Evolutionary conservation across 306 rosid genomes (phyloP).

Genomic region (Rosa chinensis): DNA sequence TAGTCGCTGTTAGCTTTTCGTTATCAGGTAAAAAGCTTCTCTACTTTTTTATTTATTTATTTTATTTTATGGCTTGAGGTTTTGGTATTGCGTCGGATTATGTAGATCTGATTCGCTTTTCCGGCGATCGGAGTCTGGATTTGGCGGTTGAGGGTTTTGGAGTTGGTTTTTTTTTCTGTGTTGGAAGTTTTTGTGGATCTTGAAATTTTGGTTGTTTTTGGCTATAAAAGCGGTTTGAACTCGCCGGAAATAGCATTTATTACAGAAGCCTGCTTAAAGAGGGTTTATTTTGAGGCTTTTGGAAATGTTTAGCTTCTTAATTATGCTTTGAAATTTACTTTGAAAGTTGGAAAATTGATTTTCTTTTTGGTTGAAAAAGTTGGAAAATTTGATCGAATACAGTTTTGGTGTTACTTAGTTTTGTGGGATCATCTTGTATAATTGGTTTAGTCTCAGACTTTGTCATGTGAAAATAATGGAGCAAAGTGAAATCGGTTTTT

Average conservation of each 20-base stretch:
- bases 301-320: background rate
- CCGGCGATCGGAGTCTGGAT: background rate
- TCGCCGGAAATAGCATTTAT: background rate
- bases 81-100: background rate
- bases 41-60: background rate
- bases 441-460: background rate
- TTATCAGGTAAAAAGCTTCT: background rate
- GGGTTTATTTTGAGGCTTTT: background rate
- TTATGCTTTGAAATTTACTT: background rate
- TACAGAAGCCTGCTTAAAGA: background rate
- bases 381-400: background rate
- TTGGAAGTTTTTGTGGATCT: background rate
- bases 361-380: background rate
- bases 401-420: background rate
- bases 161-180: background rate
- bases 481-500: background rate
- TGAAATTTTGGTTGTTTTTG: background rate
- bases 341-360: background rate
- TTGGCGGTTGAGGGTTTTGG: background rate
- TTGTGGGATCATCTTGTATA: background rate
- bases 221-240: background rate
- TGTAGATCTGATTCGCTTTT: background rate
- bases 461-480: background rate
- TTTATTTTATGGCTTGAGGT: background rate
- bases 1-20: background rate